Percentiles rank a stretch among this genome's conserved stretches.
Conservation (phyloP, 257 asterid species). For the Verbascum thapsus region DNA sequence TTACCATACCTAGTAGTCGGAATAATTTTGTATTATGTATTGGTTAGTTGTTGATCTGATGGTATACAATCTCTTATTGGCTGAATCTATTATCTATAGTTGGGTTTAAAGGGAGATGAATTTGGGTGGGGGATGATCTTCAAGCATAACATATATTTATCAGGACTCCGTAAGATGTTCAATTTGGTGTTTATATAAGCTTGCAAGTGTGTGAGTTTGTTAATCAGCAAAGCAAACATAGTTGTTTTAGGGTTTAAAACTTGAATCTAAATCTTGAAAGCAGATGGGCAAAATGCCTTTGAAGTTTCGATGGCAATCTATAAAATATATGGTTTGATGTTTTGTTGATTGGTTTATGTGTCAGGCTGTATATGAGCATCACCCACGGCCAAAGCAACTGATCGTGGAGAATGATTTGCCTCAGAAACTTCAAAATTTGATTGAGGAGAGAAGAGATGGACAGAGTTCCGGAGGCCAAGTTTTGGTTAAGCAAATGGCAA, state of each 20-base stretch:
- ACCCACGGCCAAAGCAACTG: slow-evolving; percentile 96
- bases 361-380: slow-evolving; percentile 96
- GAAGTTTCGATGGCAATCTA: no score
- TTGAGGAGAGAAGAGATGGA: slow-evolving; percentile 95
- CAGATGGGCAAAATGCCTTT: no score
- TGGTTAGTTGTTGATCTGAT: neutral
- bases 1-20: neutral
- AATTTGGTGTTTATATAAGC: no score
- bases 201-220: no score
- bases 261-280: no score
- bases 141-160: neutral
- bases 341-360: slow-evolving; percentile 6
- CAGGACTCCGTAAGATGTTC: no score
- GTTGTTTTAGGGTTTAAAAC: no score
- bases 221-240: no score
- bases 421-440: slow-evolving; percentile 82
- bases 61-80: neutral
- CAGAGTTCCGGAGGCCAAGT: slow-evolving; percentile 98
- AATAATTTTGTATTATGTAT: neutral
- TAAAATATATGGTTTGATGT: neutral
- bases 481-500: slow-evolving; percentile 97
- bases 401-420: slow-evolving; percentile 96
- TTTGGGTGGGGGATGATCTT: neutral
- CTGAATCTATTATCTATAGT: neutral
- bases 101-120: neutral